These are phyloP conservation scores for Scenedesmus sp. DNA, from an alignment of 163 green algal species.

Conservation along the genomic window DNA sequence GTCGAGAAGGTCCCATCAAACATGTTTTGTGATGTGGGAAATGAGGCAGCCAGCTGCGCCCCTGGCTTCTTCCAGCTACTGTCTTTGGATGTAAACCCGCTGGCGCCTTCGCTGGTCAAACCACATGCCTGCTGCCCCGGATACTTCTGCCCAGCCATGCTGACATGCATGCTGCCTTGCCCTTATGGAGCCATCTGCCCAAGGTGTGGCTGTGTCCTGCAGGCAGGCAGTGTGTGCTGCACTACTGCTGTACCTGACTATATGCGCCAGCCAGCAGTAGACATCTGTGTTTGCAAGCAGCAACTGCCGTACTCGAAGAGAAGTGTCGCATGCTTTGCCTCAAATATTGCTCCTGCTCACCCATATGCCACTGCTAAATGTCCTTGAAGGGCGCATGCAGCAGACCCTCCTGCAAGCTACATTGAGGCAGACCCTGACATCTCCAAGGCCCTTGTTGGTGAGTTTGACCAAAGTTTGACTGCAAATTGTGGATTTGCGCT, in stretches of 20 bases:
- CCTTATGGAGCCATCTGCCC: slow-evolving; percentile 73
- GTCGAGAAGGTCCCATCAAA: slow-evolving; percentile 70
- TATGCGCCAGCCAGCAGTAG: too few species aligned
- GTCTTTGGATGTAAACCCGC: neutral
- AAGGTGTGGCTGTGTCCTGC: slow-evolving; percentile 21
- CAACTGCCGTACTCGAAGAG: neutral
- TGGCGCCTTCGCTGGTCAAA: neutral
- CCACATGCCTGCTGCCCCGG: slow-evolving; percentile 69
- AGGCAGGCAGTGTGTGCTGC: neutral
- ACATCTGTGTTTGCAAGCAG: neutral
- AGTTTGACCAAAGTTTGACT: neutral
- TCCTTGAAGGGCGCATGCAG: slow-evolving; percentile 14
- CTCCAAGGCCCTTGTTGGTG: neutral
- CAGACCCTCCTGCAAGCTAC: slow-evolving; percentile 22
- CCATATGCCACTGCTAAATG: neutral
- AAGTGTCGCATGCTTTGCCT: neutral
- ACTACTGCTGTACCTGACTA: neutral
- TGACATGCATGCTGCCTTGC: slow-evolving; percentile 82
- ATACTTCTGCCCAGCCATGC: slow-evolving; percentile 76
- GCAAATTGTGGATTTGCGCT: too few species aligned
- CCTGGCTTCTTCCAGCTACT: slow-evolving; percentile 69
- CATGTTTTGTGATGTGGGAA: slow-evolving; percentile 53
- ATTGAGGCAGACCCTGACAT: slow-evolving; percentile 24
- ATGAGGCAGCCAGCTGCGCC: slow-evolving; percentile 47
- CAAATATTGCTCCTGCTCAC: neutral